These are phyloP conservation scores for Ascochyta rabiei DNA, from an alignment of 2,329 filamentous ascomycete species.

Conservation along the genomic window DNA sequence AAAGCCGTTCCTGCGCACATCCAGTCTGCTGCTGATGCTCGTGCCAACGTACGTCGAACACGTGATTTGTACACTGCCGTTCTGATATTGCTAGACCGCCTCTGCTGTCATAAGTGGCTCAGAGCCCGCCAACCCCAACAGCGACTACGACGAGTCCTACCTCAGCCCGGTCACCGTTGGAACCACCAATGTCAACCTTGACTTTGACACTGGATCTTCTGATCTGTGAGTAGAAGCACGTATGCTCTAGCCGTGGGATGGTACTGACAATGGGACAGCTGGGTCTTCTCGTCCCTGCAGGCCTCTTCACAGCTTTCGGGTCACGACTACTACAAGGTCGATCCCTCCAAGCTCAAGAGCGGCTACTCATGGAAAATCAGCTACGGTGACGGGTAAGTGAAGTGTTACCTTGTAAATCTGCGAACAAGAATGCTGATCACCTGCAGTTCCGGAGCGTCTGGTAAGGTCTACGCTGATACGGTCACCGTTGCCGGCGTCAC, in stretches of 20 bases:
- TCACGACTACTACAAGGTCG: constrained; percentile 64
- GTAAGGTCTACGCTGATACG: constrained; percentile 69
- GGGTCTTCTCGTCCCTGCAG: constrained; percentile 69
- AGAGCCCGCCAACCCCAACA: constrained; percentile 50
- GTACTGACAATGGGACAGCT: constrained; percentile 54
- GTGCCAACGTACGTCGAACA: constrained; percentile 21
- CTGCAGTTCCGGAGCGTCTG: constrained; percentile 60
- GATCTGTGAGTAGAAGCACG: constrained; percentile 64
- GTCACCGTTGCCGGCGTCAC: constrained; percentile 66
- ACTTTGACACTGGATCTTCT: constrained; percentile 73
- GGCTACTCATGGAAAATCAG: constrained; percentile 64
- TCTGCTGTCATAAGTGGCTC: constrained; percentile 37
- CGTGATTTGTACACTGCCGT: background rate
- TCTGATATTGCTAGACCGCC: constrained; percentile 8
- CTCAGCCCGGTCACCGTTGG: constrained; percentile 65
- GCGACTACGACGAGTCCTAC: constrained; percentile 44
- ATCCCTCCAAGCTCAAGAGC: constrained; percentile 52
- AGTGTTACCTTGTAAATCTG: background rate
- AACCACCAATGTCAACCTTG: constrained; percentile 66
- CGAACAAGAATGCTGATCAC: background rate
- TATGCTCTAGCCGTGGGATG: background rate
- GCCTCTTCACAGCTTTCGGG: constrained; percentile 56
- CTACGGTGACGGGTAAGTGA: constrained; percentile 64
- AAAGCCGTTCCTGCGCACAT: constrained; percentile 38
- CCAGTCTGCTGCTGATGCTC: constrained; percentile 41